These are phyloP conservation scores for Austropuccinia psidii DNA, from an alignment of 1,284 basidiomycete genomes.

Conservation along the genomic window DNA sequence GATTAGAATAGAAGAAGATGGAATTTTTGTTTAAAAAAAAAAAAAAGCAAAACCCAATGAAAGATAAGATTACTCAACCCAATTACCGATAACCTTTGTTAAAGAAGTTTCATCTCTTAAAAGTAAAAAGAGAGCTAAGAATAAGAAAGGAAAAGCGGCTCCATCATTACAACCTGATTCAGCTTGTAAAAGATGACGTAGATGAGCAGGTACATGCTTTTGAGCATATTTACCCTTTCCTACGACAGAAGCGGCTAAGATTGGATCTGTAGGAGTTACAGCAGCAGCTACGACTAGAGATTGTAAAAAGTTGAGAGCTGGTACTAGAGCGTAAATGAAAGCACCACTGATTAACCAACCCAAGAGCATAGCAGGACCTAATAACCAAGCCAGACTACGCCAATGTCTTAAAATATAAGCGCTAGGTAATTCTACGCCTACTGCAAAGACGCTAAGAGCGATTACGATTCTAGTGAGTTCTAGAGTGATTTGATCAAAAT, in stretches of 20 bases:
- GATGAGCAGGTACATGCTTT: conserved; percentile 93
- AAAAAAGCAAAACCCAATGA: neutral
- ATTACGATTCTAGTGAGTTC: conserved; percentile 94
- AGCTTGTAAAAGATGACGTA: conserved; percentile 83
- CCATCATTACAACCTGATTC: conserved; percentile 74
- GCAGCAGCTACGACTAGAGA: conserved; percentile 83
- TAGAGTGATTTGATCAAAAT: conserved; percentile 48
- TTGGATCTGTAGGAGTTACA: conserved; percentile 93
- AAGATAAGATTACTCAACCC: conserved; percentile 30
- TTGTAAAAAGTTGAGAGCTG: conserved; percentile 74
- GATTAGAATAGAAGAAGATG: neutral
- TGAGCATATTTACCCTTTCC: conserved; percentile 92
- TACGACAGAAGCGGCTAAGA: conserved; percentile 65
- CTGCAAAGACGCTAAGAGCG: conserved; percentile 94
- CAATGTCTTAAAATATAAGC: conserved; percentile 62
- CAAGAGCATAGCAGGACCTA: conserved; percentile 51
- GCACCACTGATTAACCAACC: conserved; percentile 47
- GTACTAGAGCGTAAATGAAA: conserved; percentile 80
- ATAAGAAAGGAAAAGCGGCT: conserved; percentile 86
- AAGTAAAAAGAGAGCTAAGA: conserved; percentile 81
- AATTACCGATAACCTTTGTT: conserved; percentile 53
- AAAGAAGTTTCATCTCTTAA: conserved; percentile 63
- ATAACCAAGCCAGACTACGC: conserved; percentile 74
- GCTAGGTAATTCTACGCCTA: conserved; percentile 83
- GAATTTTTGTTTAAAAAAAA: conserved; percentile 29